A percentile compares a stretch with the other conserved stretches of the same genome.
These are phyloP conservation scores for Uromyces viciae-fabae DNA, from an alignment of 1,284 basidiomycete species.

Conservation along the genomic window DNA sequence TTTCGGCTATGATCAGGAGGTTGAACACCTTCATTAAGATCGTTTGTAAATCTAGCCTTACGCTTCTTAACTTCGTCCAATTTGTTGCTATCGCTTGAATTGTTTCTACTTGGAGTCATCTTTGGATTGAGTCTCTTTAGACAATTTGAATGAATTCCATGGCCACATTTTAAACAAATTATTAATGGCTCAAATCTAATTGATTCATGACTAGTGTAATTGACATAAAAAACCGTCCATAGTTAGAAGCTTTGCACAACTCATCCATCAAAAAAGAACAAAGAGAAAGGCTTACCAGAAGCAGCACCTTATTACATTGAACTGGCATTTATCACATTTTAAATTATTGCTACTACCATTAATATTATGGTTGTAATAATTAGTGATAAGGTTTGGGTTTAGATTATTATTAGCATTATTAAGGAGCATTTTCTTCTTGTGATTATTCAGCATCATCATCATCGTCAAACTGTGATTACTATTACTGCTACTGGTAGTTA, in stretches of 20 bases:
- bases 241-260: too few relatives aligned
- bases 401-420: too few relatives aligned
- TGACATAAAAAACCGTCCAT: too few relatives aligned
- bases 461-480: slow-evolving; percentile 6
- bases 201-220: slow-evolving; percentile 17
- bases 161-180: slow-evolving; percentile 30
- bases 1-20: too few relatives aligned
- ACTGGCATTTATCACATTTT: slow-evolving; percentile 20
- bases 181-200: slow-evolving; percentile 29
- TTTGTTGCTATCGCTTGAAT: neutral
- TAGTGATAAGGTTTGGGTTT: too few relatives aligned
- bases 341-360: neutral
- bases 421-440: slow-evolving; percentile 26
- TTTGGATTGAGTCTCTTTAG: neutral
- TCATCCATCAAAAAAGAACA: neutral
- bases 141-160: slow-evolving; percentile 28
- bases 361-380: slow-evolving; percentile 3
- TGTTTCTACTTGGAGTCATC: neutral
- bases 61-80: too few relatives aligned
- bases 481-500: neutral
- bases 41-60: too few relatives aligned
- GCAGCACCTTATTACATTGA: slow-evolving; percentile 21
- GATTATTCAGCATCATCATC: slow-evolving; percentile 25
- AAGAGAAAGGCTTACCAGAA: slow-evolving; percentile 9
- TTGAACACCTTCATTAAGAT: too few relatives aligned